phyloP scores from a whole-genome alignment of 768 basidiomycete genomes.

The Calvatia gigantea region DNA sequence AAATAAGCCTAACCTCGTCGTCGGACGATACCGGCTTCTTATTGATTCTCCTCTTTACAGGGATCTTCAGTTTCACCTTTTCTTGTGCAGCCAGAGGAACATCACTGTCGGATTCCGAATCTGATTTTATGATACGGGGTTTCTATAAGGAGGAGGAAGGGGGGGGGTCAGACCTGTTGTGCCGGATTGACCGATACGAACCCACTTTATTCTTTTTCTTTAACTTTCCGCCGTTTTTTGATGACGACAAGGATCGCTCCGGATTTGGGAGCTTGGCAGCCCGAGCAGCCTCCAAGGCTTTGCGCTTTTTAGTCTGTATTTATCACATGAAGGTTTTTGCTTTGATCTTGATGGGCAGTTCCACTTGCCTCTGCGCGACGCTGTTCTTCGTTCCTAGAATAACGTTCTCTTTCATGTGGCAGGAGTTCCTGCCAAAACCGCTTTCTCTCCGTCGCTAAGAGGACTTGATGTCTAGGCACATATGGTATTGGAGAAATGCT shows the following conservation, averaged over 20 bases:
- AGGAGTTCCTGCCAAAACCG: slow-evolving; percentile 28
- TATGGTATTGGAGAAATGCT: slow-evolving; percentile 10
- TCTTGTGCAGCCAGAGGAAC: neutral
- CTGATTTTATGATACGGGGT: neutral
- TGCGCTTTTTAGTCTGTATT: slow-evolving; percentile 2
- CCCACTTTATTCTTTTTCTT: slow-evolving; percentile 6
- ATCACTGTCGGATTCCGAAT: slow-evolving; percentile 9
- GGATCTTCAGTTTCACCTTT: slow-evolving; percentile 1
- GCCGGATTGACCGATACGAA: too few species aligned
- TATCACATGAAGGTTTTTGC: neutral
- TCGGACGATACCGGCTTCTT: neutral
- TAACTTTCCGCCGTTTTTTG: neutral
- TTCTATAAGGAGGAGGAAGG: too few species aligned
- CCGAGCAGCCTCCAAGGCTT: neutral
- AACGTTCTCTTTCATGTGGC: slow-evolving; percentile 18
- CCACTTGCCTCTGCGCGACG: slow-evolving; percentile 11
- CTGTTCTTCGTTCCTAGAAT: slow-evolving; percentile 13
- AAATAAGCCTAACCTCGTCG: slow-evolving; percentile 3
- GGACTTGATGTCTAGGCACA: neutral
- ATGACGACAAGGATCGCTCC: neutral
- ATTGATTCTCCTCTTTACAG: neutral
- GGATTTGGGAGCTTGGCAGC: neutral
- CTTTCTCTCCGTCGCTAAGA: slow-evolving; percentile 34
- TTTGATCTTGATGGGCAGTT: neutral
- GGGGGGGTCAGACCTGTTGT: too few species aligned